A percentile compares a stretch with the other conserved stretches of the same genome.
These are phyloP conservation scores for Trametes cingulata DNA, from an alignment of 768 basidiomycete species.

Conservation along the genomic window DNA sequence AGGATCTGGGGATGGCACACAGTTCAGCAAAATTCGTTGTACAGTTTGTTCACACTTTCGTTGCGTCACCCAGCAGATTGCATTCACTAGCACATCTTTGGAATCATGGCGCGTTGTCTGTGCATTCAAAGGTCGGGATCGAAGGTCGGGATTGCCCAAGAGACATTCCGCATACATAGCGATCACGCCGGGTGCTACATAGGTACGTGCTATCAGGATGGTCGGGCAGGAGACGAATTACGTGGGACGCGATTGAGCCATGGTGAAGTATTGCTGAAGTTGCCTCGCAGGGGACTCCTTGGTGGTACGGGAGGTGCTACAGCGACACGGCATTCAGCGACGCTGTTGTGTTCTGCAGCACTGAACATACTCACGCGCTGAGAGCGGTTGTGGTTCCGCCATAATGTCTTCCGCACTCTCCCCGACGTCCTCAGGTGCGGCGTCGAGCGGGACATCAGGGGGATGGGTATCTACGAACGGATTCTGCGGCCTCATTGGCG, in stretches of 20 bases:
- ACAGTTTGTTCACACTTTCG: conserved; percentile 12
- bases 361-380: background rate
- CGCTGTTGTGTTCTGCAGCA: background rate
- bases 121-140: background rate
- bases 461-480: conserved; percentile 16
- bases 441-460: conserved; percentile 12
- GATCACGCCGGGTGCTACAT: background rate
- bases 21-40: conserved; percentile 15
- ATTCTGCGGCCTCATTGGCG: conserved; percentile 13
- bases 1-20: conserved; percentile 4
- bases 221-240: background rate
- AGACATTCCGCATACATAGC: background rate
- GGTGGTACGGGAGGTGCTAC: conserved; percentile 16
- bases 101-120: conserved; percentile 14
- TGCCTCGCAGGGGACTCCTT: conserved; percentile 15
- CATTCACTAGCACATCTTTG: background rate
- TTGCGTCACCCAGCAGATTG: no score
- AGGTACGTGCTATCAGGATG: background rate
- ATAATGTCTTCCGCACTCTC: background rate
- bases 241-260: conserved; percentile 18
- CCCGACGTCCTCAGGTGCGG: background rate
- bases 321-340: background rate
- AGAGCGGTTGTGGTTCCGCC: background rate
- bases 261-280: background rate
- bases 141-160: background rate